Evolutionary conservation across 257 asterid genomes (phyloP), one percentile per base, ranked within the genome.

Genomic region (Rehmannia glutinosa): DNA sequence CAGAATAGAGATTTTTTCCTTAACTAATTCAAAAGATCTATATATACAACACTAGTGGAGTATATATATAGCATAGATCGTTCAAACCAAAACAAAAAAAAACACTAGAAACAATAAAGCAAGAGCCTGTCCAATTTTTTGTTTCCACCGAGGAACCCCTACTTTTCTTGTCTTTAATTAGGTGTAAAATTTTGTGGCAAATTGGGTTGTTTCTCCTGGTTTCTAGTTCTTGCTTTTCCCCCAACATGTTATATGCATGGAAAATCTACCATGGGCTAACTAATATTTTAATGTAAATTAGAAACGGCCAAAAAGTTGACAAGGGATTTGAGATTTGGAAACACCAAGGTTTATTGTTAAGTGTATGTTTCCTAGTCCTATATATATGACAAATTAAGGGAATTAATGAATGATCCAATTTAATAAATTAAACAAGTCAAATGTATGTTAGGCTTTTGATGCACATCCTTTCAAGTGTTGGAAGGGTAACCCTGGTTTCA

Each of bases 111-210:
- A 70, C 75, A 60, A 61, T 46, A 74, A 78, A 66, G 73, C 53
- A 78, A 74, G 83, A 74, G 75, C 70, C 49, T 13, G 83, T 74
- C 77, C 54, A 57, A 61, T 68, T 73, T 64, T 45, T 45, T 45
- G 79, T 41, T 57, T 42, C 49, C 33, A 38, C 50, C 73, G 72
- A 77, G 72, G 75, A 61, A 71, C 21, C 50, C 1, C 11, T 5
- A 16, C 6, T 15, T 45, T 45, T 24, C 8, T 6, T 16, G 11
- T 45, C 10, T 45, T 8, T 45, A 24, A 15, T n/a, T n/a, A n/a
- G 24, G 5, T 3, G 15, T 23, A n/a, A 45, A 16, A 16, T 45
- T 45, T 45, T 45, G 24, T 12, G 52, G 52, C 24, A 45, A 45
- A 45, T 4, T 45, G 17, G 15, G 52, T 45, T 10, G 15, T 16